phyloP scores from a whole-genome alignment of 352 stramenopile genomes.

The Peronospora destructor region DNA sequence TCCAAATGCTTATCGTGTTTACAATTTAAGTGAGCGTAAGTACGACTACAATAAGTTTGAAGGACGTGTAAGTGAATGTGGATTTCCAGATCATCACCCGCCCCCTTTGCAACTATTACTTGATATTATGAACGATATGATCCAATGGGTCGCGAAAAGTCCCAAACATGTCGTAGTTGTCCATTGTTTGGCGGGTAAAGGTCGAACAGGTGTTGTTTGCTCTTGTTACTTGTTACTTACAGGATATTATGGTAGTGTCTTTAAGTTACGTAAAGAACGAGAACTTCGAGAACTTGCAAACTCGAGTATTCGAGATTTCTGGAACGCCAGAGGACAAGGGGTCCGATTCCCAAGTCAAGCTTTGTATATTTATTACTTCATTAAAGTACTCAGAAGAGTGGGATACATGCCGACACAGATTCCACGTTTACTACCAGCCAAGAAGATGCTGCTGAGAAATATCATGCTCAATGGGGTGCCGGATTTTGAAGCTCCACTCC shows the following conservation, averaged over 20 bases:
- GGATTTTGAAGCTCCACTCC: conserved; percentile 60
- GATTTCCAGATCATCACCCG: conserved; percentile 77
- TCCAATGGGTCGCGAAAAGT: conserved; percentile 57
- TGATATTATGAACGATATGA: conserved; percentile 84
- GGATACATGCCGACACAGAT: conserved; percentile 47
- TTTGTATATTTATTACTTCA: conserved; percentile 86
- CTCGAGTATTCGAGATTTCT: conserved; percentile 67
- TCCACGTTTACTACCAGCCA: conserved; percentile 41
- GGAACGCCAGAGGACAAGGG: conserved; percentile 65
- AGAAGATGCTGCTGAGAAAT: conserved; percentile 49
- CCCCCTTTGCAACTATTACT: conserved; percentile 69
- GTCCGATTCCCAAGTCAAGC: conserved; percentile 79
- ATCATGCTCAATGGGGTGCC: conserved; percentile 71
- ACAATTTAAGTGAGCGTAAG: conserved; percentile 74
- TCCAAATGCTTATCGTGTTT: conserved; percentile 60
- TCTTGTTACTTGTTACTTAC: conserved; percentile 76
- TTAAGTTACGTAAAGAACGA: conserved; percentile 54
- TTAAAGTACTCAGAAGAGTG: conserved; percentile 54
- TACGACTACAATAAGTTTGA: conserved; percentile 80
- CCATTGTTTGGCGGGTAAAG: conserved; percentile 75
- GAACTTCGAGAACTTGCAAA: conserved; percentile 63
- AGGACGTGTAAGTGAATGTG: conserved; percentile 61
- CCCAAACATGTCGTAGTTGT: conserved; percentile 72
- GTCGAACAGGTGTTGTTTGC: conserved; percentile 73
- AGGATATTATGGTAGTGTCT: conserved; percentile 66